phyloP scores from a whole-genome alignment of 2,329 filamentous ascomycete species.

The Hypoxylon sp. region DNA sequence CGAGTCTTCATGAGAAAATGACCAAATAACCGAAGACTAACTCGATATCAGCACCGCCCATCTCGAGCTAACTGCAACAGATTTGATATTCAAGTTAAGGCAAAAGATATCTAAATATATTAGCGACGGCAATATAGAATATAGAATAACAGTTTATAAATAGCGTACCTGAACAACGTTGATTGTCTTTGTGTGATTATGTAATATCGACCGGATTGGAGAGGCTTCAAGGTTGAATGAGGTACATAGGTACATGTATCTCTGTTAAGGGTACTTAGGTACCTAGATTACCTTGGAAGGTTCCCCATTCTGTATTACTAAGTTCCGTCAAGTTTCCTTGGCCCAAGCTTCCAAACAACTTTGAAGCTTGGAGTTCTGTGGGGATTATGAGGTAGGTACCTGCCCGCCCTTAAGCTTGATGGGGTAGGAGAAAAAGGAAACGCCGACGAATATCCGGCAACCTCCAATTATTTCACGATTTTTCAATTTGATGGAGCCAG shows the following conservation, averaged over 20 bases:
- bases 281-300: neutral
- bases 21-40: no score
- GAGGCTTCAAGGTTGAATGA: no score
- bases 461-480: slow-evolving; percentile 37
- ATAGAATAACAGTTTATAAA: no score
- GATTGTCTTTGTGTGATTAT: no score
- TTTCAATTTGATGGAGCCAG: slow-evolving; percentile 33
- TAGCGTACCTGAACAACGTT: no score
- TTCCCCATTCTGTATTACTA: neutral
- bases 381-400: neutral
- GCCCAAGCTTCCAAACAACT: neutral
- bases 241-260: neutral
- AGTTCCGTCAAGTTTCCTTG: neutral
- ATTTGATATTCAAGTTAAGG: no score
- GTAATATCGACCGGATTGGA: no score
- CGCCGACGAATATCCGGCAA: slow-evolving; percentile 43
- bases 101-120: no score
- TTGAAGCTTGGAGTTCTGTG: neutral
- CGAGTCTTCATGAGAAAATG: no score
- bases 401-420: neutral
- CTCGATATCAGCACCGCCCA: no score
- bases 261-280: neutral
- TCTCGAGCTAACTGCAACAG: no score
- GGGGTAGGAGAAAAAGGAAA: slow-evolving; percentile 34
- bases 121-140: no score